These are phyloP conservation scores for Comarum palustre DNA, from an alignment of 306 rosid species.

Conservation along the genomic window DNA sequence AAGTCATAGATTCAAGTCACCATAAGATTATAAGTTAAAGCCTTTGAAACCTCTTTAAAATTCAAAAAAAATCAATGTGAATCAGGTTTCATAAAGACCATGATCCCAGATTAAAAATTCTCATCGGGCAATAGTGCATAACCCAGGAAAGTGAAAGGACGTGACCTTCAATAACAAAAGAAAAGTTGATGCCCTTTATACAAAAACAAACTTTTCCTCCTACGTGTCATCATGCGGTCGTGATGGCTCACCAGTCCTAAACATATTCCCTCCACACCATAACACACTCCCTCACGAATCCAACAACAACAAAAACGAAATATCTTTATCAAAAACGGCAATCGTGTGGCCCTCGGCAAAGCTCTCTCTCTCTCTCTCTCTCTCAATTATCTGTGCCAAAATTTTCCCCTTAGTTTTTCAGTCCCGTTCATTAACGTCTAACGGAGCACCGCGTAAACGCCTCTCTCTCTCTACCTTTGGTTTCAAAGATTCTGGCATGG, in stretches of 20 bases:
- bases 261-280: conserved; percentile 5
- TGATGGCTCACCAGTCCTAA: not conserved
- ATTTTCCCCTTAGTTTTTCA: conserved; percentile 34
- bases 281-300: not conserved
- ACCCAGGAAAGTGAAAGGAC: not conserved
- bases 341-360: conserved; percentile 88
- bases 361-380: conserved; percentile 38
- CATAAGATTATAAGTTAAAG: too few relatives aligned
- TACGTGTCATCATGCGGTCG: conserved; percentile 4
- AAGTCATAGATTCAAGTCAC: too few relatives aligned
- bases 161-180: not conserved
- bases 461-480: not conserved
- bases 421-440: conserved; percentile 33
- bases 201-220: not conserved
- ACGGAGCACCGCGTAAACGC: conserved; percentile 9
- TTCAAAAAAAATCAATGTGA: too few relatives aligned
- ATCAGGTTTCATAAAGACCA: too few relatives aligned
- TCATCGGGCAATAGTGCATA: not conserved
- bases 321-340: conserved; percentile 47
- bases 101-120: not conserved
- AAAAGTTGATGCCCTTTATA: not conserved
- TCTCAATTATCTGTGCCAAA: conserved; percentile 48
- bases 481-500: too few relatives aligned
- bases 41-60: too few relatives aligned
- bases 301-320: conserved; percentile 1